Conservation (phyloP, 148 eudicot genomes). For the Diospyros lotus region DNA sequence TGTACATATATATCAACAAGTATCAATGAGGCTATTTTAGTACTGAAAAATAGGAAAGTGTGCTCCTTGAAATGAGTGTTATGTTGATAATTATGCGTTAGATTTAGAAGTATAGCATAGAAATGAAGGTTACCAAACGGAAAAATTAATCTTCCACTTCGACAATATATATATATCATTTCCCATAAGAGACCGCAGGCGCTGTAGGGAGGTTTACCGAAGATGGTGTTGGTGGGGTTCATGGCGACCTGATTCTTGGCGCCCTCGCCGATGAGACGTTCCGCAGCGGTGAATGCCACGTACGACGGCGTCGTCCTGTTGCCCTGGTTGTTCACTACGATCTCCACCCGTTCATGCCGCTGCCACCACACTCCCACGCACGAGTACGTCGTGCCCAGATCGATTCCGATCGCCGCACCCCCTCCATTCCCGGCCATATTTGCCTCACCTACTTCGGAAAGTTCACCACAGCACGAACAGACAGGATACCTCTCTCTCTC, state of each 20-base stretch:
- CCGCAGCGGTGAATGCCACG: slow-evolving; percentile 31
- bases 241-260: slow-evolving; percentile 38
- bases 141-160: too few species aligned
- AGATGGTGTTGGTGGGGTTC: slow-evolving; percentile 30
- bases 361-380: slow-evolving; percentile 39
- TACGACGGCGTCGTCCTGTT: slow-evolving; percentile 43
- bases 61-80: too few species aligned
- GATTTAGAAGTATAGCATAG: too few species aligned
- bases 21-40: too few species aligned
- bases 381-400: slow-evolving; percentile 38
- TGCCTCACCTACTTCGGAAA: too few species aligned
- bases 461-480: too few species aligned
- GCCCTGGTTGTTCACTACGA: slow-evolving; percentile 44
- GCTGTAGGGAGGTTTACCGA: slow-evolving; percentile 33
- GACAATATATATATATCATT: background rate
- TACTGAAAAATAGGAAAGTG: too few species aligned
- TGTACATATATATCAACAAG: too few species aligned
- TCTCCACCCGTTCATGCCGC: slow-evolving; percentile 35
- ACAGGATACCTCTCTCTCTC: too few species aligned
- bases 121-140: too few species aligned
- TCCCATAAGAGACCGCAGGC: background rate
- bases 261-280: slow-evolving; percentile 39
- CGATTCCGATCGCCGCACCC: slow-evolving; percentile 39
- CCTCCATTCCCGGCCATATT: slow-evolving; percentile 17
- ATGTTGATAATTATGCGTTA: too few species aligned